Base-by-base conservation (phyloP, 2,329 filamentous ascomycete species). In the Aureobasidium musti region DNA sequence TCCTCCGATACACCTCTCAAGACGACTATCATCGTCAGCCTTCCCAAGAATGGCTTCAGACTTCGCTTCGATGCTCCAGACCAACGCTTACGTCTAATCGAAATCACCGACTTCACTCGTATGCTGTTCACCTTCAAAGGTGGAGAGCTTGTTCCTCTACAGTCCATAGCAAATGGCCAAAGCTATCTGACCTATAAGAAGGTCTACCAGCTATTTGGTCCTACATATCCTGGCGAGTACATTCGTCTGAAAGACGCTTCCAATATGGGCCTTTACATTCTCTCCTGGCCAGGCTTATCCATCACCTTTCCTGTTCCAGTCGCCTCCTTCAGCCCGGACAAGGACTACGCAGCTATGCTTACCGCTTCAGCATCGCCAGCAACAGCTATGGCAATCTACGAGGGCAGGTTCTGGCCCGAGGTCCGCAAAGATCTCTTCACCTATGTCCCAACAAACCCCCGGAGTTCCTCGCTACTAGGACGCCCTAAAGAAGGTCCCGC, bases 181-280 rank as follows among this genome's bases (percentile, higher is more conserved):
- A 89, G 86, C 19, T 97, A 97, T 26, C 47, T 69, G 53, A 66
- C 68, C 28, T 69, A 69, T 60, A 67, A 67, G 35, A 59, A 96
- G 77, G 89, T 99, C 71, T 99, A 98, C 76, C 92, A 96, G 73
- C 82, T 97, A n/a, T 88, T 99, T 69, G 95, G 95, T 0, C 93
- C 93, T 21, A 96, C 94, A 0, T 98, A 96, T 76, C 91, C 91
- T 1, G 95, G 95, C 69, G 95, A 99, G 81, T 99, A 94, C 74
- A 84, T 97, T 43, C 84, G 89, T 10, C 87, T 91, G 0, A 76
- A 78, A 7, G 74, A 81, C 1, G 82, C 81, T 3, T 82, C 83
- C 13, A 81, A 82, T 19, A 80, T 83, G 67, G 93, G 93, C 19
- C 90, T 87, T 26, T 99, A 98, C 74, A 88, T 97, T 39, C 82